Conservation (phyloP, 2,329 filamentous ascomycete genomes). For the Neonectria faginata region DNA sequence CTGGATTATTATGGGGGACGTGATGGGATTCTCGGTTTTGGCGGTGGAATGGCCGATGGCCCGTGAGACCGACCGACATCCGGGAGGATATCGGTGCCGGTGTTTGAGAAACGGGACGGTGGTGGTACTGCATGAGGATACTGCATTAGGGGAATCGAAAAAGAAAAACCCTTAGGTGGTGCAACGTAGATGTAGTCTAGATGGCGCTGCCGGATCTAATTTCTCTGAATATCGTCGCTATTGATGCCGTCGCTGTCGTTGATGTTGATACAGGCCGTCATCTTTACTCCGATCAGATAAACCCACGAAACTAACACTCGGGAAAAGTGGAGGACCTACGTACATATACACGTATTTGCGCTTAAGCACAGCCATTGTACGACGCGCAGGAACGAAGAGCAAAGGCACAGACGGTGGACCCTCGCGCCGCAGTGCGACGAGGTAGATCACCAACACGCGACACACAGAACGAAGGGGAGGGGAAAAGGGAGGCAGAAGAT, state of each 20-base stretch:
- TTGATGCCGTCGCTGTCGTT: not conserved
- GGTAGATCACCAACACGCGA: not conserved
- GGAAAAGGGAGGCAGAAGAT: not conserved
- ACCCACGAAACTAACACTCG: slow-evolving; percentile 1
- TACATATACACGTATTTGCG: slow-evolving; percentile 25
- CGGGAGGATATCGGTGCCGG: slow-evolving; percentile 32
- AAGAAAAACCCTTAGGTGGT: not conserved
- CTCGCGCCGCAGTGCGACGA: slow-evolving; percentile 1
- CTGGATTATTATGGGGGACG: slow-evolving; percentile 7
- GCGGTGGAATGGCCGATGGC: slow-evolving; percentile 25
- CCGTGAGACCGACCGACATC: slow-evolving; percentile 35
- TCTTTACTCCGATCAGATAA: not conserved
- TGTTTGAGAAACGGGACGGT: not conserved
- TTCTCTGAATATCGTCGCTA: not conserved
- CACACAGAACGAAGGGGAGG: not conserved
- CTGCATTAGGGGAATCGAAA: not conserved
- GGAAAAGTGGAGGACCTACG: slow-evolving; percentile 14
- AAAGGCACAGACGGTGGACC: not conserved
- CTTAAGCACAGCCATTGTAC: not conserved
- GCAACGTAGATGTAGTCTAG: not conserved
- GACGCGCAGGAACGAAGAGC: not conserved
- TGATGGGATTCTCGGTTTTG: slow-evolving; percentile 2
- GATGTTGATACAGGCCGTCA: not conserved
- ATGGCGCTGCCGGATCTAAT: not conserved
- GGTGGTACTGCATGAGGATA: not conserved